Base-by-base conservation (phyloP, 2,329 filamentous ascomycete genomes). In the Cryphonectria naterciae region DNA sequence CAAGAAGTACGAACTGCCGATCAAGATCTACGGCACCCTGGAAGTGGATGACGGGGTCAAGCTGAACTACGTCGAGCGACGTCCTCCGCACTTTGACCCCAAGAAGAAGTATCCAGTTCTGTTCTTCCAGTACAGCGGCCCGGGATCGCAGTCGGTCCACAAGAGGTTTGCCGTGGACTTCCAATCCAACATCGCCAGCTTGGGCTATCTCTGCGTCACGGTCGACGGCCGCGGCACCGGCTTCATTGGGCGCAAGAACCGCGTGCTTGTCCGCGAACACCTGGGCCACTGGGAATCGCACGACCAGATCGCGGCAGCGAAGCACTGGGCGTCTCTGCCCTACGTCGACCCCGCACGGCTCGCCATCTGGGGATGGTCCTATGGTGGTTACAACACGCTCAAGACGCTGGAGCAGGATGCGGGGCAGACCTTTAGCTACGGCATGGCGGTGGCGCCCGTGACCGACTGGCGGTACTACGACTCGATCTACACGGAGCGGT, bases 361-460 rank as follows among this genome's bases (percentile, higher is more conserved):
- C 75, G 95, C 94, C 28, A 97, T 99, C 78, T 99, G 96, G 96
- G 96, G 96, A 64, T 99, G 96, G 96, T 97, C 93, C 74, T 99
- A 96, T 78, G 96, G 96, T 70, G 96, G 96, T 15, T 99, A 97
- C 85, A 93, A 93, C 85, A 93, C 96, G 7, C 87, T 99, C 77
- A 99, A 99, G 84, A 96, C 94, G 1, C 89, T 99, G 17, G 96
- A 99, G 84, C 88, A 89, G 73, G 96, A 99, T 79, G 95, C 89
- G 11, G 96, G 97, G 6, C 80, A 89, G 78, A 98, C 95, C 0
- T 99, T 98, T 84, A 91, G 91, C 74, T 99, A 99, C 80, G 97
- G 96, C 75, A 97, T 99, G 93, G 94, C 97, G 8, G 97, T 99
- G 67, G 96, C 96, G 1, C 96, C 96, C 25, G 96, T 99, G n/a